phyloP scores from a whole-genome alignment of 202 grass and related monocot species.

The Panicum virgatum region DNA sequence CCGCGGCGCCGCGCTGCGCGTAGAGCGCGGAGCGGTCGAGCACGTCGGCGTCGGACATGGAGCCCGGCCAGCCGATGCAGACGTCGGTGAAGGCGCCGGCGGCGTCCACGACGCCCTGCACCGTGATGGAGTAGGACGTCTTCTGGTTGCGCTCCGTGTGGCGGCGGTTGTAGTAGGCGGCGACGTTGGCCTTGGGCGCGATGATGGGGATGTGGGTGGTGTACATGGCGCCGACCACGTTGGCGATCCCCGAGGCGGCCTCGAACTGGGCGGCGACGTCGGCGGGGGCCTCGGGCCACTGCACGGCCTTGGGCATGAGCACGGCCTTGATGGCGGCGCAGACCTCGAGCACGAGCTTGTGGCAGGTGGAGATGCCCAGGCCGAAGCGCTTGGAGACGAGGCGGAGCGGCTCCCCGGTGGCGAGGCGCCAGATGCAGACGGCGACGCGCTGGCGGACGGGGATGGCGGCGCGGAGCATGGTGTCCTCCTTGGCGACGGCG shows the following conservation, averaged over 20 bases:
- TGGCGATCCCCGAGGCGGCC: slow-evolving; percentile 50
- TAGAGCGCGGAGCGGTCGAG: slow-evolving; percentile 59
- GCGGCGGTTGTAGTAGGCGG: slow-evolving; percentile 77
- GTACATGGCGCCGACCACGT: slow-evolving; percentile 72
- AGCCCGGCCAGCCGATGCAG: slow-evolving; percentile 58
- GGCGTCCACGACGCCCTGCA: slow-evolving; percentile 73
- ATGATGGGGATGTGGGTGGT: slow-evolving; percentile 79
- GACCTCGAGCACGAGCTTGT: slow-evolving; percentile 78
- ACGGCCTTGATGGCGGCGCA: slow-evolving; percentile 64
- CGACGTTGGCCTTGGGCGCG: slow-evolving; percentile 63
- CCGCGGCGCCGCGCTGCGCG: slow-evolving; percentile 44
- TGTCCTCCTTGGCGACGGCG: slow-evolving; percentile 77
- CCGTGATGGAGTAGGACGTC: slow-evolving; percentile 66
- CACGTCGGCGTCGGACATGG: slow-evolving; percentile 64
- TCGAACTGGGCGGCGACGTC: slow-evolving; percentile 35
- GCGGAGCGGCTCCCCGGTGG: slow-evolving; percentile 65
- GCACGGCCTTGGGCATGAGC: slow-evolving; percentile 54
- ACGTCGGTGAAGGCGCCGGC: slow-evolving; percentile 72
- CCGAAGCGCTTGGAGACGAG: slow-evolving; percentile 69
- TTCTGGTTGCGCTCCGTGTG: slow-evolving; percentile 77
- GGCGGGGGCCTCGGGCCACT: slow-evolving; percentile 47
- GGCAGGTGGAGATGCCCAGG: slow-evolving; percentile 73
- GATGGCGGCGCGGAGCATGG: slow-evolving; percentile 68
- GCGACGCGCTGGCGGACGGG: slow-evolving; percentile 77
- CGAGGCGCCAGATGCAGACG: slow-evolving; percentile 81